Base-by-base conservation (phyloP, 2,329 filamentous ascomycete genomes). In the Botrytis aclada region DNA sequence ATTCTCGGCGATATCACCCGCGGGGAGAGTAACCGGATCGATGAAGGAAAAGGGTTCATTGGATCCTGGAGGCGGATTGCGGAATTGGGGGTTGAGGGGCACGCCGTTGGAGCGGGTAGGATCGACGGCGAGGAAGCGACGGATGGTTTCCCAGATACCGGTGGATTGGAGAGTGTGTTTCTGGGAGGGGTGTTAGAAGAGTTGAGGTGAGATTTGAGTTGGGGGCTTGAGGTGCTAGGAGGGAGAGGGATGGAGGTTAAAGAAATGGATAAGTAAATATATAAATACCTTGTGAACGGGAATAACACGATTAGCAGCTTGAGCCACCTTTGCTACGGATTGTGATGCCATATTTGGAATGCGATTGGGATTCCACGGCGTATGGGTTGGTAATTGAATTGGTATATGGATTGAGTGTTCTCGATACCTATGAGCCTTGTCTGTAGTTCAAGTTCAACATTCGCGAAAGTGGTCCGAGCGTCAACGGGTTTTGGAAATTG, bases 161-260 rank as follows among this genome's bases (percentile, higher is more conserved):
- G 87, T 89, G 69, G 95, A 96, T 82, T 97, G 93, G 76, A 98
- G 86, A 51, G 95, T 97, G 85, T 99, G 95, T 93, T 98, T 98
- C 95, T 99, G 80, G 64, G 22, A 18, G 25, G n/a, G 4, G 18
- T n/a, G 37, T 34, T 22, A 34, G 32, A 10, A 29, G 18, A 14
- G 16, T 51, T 34, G 61, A 39, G 16, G 7, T 60, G 22, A 47
- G 64, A 71, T 76, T 80, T 78, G 25, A 60, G 78, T 73, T 75
- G 74, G 75, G 75, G 75, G 75, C 20, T 25, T 72, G 39, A 71
- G 58, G 64, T 69, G 69, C 67, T 71, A 66, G 34, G 51, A 4
- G 47, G 54, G 51, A 70, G 41, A 70, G 32, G 74, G 78, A 61
- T 63, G 69, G 32, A 45, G 18, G 20, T 18, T n/a, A 51, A 51